Conservation (phyloP, 176 grass and related monocot genomes). For the Zizania latifolia region DNA sequence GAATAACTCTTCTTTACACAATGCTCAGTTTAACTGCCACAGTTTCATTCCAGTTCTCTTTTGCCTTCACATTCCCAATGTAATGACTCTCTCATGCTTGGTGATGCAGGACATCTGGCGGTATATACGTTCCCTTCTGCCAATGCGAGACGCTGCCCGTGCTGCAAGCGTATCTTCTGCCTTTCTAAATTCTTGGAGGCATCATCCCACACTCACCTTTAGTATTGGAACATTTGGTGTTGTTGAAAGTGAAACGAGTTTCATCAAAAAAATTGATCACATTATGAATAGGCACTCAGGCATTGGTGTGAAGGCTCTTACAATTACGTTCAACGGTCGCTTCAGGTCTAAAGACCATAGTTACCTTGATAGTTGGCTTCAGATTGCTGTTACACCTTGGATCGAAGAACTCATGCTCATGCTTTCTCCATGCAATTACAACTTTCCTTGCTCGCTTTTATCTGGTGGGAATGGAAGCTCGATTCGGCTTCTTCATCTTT, state of each 20-base stretch:
- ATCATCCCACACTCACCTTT: background rate
- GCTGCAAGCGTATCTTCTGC: background rate
- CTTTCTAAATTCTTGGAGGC: background rate
- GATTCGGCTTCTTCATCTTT: background rate
- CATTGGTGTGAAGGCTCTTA: background rate
- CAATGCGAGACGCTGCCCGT: conserved; percentile 9
- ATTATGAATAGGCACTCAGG: background rate
- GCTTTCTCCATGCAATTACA: too few relatives aligned
- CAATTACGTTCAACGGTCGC: background rate
- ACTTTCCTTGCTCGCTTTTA: too few relatives aligned
- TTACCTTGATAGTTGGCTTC: background rate
- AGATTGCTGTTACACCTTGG: background rate
- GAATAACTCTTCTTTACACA: too few relatives aligned
- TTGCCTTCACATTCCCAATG: too few relatives aligned
- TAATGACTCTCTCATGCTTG: background rate
- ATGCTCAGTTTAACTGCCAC: too few relatives aligned
- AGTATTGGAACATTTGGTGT: background rate
- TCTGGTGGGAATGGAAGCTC: background rate
- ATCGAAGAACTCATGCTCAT: background rate
- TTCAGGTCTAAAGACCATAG: background rate
- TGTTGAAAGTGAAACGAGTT: background rate
- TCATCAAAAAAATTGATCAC: background rate
- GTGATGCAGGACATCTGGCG: background rate
- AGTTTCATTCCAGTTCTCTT: too few relatives aligned
- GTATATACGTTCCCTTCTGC: background rate